phyloP scores from a whole-genome alignment of 2,329 filamentous ascomycete genomes.

The Mycogone perniciosa region DNA sequence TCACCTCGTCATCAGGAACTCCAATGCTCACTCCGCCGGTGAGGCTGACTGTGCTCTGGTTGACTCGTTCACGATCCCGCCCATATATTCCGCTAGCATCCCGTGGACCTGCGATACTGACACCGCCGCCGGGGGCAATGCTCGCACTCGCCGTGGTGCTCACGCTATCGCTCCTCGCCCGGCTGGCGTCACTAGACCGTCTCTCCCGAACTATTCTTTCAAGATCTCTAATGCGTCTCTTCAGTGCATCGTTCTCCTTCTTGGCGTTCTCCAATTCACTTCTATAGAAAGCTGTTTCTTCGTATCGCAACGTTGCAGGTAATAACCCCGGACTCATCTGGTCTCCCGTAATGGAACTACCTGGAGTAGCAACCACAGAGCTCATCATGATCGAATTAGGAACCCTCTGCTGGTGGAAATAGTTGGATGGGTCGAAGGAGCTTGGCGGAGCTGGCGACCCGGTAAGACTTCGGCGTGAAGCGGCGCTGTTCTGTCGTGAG shows the following conservation, averaged over 20 bases:
- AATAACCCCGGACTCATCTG: constrained; percentile 49
- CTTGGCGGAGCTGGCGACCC: constrained; percentile 41
- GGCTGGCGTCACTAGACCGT: constrained; percentile 40
- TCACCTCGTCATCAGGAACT: constrained; percentile 53
- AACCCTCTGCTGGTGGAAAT: constrained; percentile 42
- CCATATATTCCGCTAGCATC: constrained; percentile 24
- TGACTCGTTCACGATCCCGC: constrained; percentile 38
- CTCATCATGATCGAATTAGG: constrained; percentile 29
- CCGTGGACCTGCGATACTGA: constrained; percentile 41
- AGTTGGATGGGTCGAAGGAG: constrained; percentile 38
- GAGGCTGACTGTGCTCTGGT: constrained; percentile 40
- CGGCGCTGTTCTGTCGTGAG: constrained; percentile 49
- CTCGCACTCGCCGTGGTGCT: constrained; percentile 47
- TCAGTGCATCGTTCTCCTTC: constrained; percentile 57
- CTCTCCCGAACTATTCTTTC: constrained; percentile 49
- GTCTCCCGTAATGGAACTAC: constrained; percentile 27
- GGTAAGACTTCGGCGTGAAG: constrained; percentile 47
- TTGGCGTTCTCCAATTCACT: constrained; percentile 56
- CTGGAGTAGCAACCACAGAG: constrained; percentile 36
- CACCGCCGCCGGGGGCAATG: constrained; percentile 30
- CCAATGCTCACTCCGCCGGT: constrained; percentile 44
- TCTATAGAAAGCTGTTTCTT: constrained; percentile 55
- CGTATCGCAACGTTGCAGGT: constrained; percentile 53
- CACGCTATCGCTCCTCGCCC: constrained; percentile 45
- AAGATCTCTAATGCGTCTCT: constrained; percentile 55